A percentile compares a stretch with the other conserved stretches of the same genome.
Conservation (phyloP, 2,329 filamentous ascomycete genomes). For the Myriosclerotinia duriaeana region DNA sequence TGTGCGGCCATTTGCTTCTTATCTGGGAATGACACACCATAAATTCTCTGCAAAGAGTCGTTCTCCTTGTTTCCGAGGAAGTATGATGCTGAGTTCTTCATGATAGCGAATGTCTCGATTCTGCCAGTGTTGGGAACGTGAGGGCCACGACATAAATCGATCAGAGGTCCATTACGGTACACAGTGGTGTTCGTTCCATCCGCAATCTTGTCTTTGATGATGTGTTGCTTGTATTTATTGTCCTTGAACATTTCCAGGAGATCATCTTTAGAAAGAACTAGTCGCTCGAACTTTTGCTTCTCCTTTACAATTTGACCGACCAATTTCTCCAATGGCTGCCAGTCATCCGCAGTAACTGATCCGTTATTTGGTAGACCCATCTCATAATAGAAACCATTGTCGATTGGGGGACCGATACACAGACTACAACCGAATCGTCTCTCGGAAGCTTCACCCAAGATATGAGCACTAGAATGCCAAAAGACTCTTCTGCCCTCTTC, state of each 20-base stretch:
- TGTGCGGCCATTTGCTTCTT: constrained; percentile 94
- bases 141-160: constrained; percentile 92
- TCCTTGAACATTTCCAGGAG: constrained; percentile 95
- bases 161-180: constrained; percentile 85
- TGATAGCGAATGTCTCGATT: constrained; percentile 91
- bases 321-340: constrained; percentile 79
- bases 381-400: constrained; percentile 95
- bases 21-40: constrained; percentile 93
- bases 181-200: constrained; percentile 91
- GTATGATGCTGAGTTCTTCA: constrained; percentile 77
- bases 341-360: constrained; percentile 73
- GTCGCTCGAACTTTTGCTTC: constrained; percentile 90
- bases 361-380: constrained; percentile 77
- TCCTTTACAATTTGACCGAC: constrained; percentile 88
- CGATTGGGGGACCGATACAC: constrained; percentile 89
- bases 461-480: constrained; percentile 95
- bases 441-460: constrained; percentile 93
- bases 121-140: constrained; percentile 92
- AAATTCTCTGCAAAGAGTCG: constrained; percentile 93
- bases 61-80: constrained; percentile 93
- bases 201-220: constrained; percentile 88
- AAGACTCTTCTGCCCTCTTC: constrained; percentile 83
- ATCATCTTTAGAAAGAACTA: constrained; percentile 86
- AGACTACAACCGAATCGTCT: constrained; percentile 86
- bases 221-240: constrained; percentile 98